Conservation (phyloP, 176 grass and related monocot genomes). For the Saccharum spontaneum region DNA sequence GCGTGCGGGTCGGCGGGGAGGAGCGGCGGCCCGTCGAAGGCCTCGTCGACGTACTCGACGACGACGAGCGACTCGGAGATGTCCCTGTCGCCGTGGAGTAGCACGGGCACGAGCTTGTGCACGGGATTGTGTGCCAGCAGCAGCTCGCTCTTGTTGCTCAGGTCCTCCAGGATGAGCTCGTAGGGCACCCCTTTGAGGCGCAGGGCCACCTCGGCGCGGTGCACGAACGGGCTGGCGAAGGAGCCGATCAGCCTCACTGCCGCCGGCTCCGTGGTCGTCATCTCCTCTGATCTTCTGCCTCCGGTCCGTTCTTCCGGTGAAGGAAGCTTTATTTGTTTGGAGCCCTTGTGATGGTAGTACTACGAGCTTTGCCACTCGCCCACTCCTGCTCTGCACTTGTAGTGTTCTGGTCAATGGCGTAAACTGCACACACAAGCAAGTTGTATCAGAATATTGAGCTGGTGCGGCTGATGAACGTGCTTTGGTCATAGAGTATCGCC, state of each 20-base stretch:
- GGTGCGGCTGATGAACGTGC: too few species aligned
- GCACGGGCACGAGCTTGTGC: conserved; percentile 36
- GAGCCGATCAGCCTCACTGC: background rate
- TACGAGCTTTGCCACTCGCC: too few species aligned
- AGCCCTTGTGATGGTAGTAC: too few species aligned
- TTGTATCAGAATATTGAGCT: too few species aligned
- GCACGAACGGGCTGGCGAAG: background rate
- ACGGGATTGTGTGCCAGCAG: conserved; percentile 29
- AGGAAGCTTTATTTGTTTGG: too few species aligned
- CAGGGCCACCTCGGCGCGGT: background rate
- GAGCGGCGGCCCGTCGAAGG: conserved; percentile 31
- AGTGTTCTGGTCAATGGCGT: too few species aligned
- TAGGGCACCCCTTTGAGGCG: background rate
- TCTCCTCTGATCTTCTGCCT: background rate
- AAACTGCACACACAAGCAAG: too few species aligned
- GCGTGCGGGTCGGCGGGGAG: background rate
- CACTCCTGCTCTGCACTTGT: too few species aligned
- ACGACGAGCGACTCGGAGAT: conserved; percentile 27
- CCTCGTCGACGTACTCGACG: conserved; percentile 41
- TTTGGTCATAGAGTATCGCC: too few species aligned
- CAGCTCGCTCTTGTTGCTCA: conserved; percentile 30
- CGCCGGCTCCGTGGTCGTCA: background rate
- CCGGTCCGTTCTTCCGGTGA: too few species aligned
- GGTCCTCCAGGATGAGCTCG: too few species aligned
- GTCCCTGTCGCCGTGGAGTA: conserved; percentile 34